Base-by-base conservation (phyloP, 148 eudicot genomes). In the Vaccinium corymbosum region DNA sequence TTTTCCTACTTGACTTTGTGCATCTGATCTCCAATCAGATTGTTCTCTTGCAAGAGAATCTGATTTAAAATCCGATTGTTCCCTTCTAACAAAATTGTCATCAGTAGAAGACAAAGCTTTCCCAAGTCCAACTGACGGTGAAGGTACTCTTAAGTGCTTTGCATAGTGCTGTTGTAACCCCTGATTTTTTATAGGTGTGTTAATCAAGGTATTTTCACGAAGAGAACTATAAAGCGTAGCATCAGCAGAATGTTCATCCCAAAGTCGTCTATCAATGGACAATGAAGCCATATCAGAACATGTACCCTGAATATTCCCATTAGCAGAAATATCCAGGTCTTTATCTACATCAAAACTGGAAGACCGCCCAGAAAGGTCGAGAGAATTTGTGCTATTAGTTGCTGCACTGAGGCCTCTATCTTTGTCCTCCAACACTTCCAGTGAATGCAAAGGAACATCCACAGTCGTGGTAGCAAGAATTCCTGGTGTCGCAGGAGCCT, bases 201-300 rank as follows among this genome's bases (percentile, higher is more conserved):
- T 55, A 53, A 49, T 68, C 49, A 80, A 76, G 50, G 83, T 52
- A 56, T 71, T 86, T 86, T 84, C 89, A 87, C 84, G 80, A 81
- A 85, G 80, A 81, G 85, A 89, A 50, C 85, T 85, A 86, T 83
- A 84, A 27, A 56, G 85, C 79, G 81, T 79, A 32, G 73, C 20
- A 74, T 22, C 86, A 78, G 85, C 77, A 61, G 90, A 84, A 85
- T 62, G 74, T 52, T 88, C 90, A 80, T 17, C 84, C 57, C 86
- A 81, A 20, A 73, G 25, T 78, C 79, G 84, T 71, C 84, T 85
- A 78, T 85, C 90, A 78, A 88, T 62, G 80, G 75, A 80, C 62
- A 92, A 48, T 25, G 92, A 85, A 15, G 88, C 85, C 80, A 89
- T 83, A 76, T 84, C 90, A 87, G 90, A 84, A 80, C 88, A 85